phyloP scores from a whole-genome alignment of 805 yeast genomes.

The Ogataea minuta region DNA sequence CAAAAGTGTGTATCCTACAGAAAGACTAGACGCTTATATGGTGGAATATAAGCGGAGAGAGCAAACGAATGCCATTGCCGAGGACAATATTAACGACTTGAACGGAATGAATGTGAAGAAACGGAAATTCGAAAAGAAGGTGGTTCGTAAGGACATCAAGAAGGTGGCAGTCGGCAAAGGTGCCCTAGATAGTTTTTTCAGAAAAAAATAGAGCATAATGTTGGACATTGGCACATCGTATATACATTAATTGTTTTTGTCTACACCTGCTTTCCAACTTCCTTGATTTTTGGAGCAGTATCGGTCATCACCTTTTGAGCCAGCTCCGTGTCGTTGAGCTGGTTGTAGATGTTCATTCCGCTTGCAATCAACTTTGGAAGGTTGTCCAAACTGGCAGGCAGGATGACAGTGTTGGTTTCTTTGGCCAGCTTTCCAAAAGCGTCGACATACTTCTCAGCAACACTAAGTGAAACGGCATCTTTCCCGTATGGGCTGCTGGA shows the following conservation, averaged over 20 bases:
- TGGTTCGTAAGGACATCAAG: conserved; percentile 36
- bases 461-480: conserved; percentile 74
- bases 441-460: conserved; percentile 80
- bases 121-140: conserved; percentile 28
- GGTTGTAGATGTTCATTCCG: conserved; percentile 70
- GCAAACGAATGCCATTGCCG: conserved; percentile 27
- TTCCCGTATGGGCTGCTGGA: conserved; percentile 64
- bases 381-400: conserved; percentile 76
- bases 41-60: conserved; percentile 20
- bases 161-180: conserved; percentile 58
- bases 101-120: conserved; percentile 27
- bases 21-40: conserved; percentile 18
- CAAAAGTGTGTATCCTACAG: conserved; percentile 22
- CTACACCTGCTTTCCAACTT: conserved; percentile 1
- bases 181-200: conserved; percentile 68
- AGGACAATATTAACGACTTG: conserved; percentile 33
- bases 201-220: conserved; percentile 26
- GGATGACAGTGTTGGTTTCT: conserved; percentile 72
- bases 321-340: conserved; percentile 34
- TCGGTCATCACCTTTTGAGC: conserved; percentile 23
- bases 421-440: conserved; percentile 82
- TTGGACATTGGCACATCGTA: conserved; percentile 2
- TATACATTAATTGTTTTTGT: conserved; percentile 6
- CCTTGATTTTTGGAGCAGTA: conserved; percentile 3
- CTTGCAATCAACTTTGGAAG: conserved; percentile 72